Evolutionary conservation across 208 protist species (phyloP), one percentile per base, ranked within the genome.

Genomic region (Phytomonas francai): DNA sequence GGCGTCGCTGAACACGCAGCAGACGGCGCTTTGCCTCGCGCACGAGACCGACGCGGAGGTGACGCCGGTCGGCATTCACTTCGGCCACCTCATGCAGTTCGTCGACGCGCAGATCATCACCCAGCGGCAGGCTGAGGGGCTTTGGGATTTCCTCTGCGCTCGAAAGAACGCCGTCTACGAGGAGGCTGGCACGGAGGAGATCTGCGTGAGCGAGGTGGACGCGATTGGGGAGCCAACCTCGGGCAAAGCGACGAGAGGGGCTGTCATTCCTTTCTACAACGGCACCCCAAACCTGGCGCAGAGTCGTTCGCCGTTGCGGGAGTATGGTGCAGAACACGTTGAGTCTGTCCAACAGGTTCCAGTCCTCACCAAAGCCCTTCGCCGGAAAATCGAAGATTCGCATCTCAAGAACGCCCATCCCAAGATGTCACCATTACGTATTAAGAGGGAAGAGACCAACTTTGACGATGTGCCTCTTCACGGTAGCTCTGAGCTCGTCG

Each of bases 101-200:
- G 82, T 83, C 0, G 74, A 88, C 63, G 86, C 85, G 27, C 79
- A 91, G 57, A 89, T 95, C 39, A 92, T 95, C 59, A 93, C 89
- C 3, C 63, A 78, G 25, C 57, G 57, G 29, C 87, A 95, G 67
- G 84, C 89, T 22, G 78, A 90, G 74, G 71, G 61, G 19, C 71
- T 95, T 56, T 95, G 89, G 87, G 42, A 79, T 42, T 88, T 95
- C 32, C 91, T 92, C 4, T 28, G 54, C 39, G 42, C 8, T 3
- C 8, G 60, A 28, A 73, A 77, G 5, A 75, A 74, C 6, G 56
- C 30, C 29, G 62, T 45, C 5, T 25, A 68, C 14, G 70, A 66
- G 0, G 71, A 71, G 0, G 61, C 78, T n/a, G 71, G 64, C 3
- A 75, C 67, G 28, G 22, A 63, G 2, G 25, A 31, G 11, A n/a